A percentile compares a stretch with the other conserved stretches of the same genome.
Conservation (phyloP, 768 basidiomycete species). For the Crucibulum laeve region DNA sequence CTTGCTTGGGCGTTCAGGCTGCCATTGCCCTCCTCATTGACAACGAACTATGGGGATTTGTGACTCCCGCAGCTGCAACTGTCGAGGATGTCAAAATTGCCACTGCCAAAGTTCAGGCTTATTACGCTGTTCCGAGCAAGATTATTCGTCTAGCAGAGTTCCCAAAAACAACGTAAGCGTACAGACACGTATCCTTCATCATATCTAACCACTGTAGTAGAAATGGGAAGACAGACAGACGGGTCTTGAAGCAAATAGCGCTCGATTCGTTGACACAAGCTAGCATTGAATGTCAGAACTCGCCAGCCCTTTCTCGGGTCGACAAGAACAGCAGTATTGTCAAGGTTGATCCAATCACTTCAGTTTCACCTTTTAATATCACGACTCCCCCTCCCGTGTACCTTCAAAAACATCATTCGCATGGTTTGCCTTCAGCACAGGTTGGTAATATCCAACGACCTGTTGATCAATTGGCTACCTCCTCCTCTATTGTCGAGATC, state of each 20-base stretch:
- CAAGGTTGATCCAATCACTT: neutral
- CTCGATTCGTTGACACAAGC: constrained; percentile 14
- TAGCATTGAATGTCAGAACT: constrained; percentile 3
- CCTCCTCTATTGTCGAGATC: constrained; percentile 11
- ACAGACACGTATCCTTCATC: constrained; percentile 1
- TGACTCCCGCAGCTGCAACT: constrained; percentile 33
- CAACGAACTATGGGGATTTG: constrained; percentile 51
- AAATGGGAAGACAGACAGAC: constrained; percentile 49
- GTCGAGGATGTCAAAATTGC: constrained; percentile 36
- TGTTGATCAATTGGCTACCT: neutral
- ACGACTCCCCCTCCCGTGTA: too few species aligned
- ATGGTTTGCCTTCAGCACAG: neutral
- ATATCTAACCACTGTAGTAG: constrained; percentile 17
- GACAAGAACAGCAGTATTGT: neutral
- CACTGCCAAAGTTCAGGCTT: constrained; percentile 49
- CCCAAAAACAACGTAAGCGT: constrained; percentile 46
- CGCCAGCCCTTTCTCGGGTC: neutral
- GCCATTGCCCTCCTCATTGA: constrained; percentile 50
- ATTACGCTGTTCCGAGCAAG: constrained; percentile 53
- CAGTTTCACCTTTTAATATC: too few species aligned
- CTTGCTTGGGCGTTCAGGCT: constrained; percentile 34
- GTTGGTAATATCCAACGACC: neutral
- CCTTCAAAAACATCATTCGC: too few species aligned
- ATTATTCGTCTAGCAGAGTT: constrained; percentile 39
- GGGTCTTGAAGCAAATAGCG: constrained; percentile 34